phyloP scores from a whole-genome alignment of 768 basidiomycete genomes.

The Phaffia tasmanica region DNA sequence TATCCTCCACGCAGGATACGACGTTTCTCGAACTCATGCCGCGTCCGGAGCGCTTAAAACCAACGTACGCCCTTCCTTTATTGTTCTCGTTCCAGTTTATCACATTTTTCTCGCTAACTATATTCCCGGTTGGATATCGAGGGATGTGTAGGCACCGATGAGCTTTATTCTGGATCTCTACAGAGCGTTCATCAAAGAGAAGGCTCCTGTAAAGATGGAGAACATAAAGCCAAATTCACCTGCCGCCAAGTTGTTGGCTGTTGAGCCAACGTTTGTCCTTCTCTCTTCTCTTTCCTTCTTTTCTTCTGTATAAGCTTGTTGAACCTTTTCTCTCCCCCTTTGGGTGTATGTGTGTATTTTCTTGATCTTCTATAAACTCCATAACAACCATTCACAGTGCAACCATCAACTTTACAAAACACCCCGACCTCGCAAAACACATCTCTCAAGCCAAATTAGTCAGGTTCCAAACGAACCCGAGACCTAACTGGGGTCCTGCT shows the following conservation, averaged over 20 bases:
- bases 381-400: neutral
- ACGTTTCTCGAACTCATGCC: slow-evolving; percentile 84
- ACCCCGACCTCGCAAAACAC: slow-evolving; percentile 53
- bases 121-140: neutral
- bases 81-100: neutral
- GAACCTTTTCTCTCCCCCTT: neutral
- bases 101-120: neutral
- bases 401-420: slow-evolving; percentile 61
- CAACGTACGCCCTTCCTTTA: slow-evolving; percentile 39
- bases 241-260: slow-evolving; percentile 44
- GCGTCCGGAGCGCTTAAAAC: slow-evolving; percentile 84
- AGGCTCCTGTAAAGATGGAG: slow-evolving; percentile 68
- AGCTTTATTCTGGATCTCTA: slow-evolving; percentile 67
- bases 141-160: slow-evolving; percentile 41
- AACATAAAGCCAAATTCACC: slow-evolving; percentile 69
- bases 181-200: slow-evolving; percentile 64
- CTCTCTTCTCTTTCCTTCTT: neutral
- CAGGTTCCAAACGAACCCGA: slow-evolving; percentile 69
- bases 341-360: too few relatives aligned
- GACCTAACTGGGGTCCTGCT: slow-evolving; percentile 86
- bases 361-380: too few relatives aligned
- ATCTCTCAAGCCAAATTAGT: slow-evolving; percentile 64
- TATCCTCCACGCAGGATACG: slow-evolving; percentile 70
- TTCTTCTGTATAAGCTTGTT: neutral
- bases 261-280: slow-evolving; percentile 15